Evolutionary conservation across 176 grass and related monocot species (phyloP).

Genomic region (Hyparrhenia diplandra): DNA sequence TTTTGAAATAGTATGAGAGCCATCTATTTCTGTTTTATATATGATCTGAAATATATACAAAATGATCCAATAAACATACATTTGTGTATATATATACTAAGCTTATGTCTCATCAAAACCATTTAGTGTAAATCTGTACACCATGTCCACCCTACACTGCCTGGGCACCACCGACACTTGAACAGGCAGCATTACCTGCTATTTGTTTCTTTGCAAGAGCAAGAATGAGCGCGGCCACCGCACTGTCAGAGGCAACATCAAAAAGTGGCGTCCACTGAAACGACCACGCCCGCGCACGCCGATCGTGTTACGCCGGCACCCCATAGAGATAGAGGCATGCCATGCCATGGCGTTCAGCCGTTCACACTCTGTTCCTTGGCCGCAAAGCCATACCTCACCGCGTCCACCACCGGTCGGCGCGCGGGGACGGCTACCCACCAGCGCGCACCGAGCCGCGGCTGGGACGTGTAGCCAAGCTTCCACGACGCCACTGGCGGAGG

Average conservation of each 20-base stretch:
- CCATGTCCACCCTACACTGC: too few species aligned
- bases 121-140: too few species aligned
- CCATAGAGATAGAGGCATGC: too few species aligned
- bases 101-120: too few species aligned
- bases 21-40: too few species aligned
- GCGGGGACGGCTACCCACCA: too few species aligned
- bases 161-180: background rate
- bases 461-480: conserved; percentile 6
- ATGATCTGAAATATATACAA: too few species aligned
- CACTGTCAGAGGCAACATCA: background rate
- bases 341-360: background rate
- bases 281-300: background rate
- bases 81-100: too few species aligned
- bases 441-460: background rate
- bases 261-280: background rate
- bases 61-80: too few species aligned
- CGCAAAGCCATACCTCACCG: background rate
- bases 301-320: background rate
- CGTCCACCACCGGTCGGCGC: background rate
- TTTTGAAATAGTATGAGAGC: too few species aligned
- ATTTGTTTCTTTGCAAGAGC: background rate
- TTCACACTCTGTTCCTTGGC: background rate
- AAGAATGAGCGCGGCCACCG: background rate
- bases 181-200: background rate
- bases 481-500: background rate